These are phyloP conservation scores for Agaricales sp. DNA, from an alignment of 1,284 basidiomycete species.

Conservation along the genomic window DNA sequence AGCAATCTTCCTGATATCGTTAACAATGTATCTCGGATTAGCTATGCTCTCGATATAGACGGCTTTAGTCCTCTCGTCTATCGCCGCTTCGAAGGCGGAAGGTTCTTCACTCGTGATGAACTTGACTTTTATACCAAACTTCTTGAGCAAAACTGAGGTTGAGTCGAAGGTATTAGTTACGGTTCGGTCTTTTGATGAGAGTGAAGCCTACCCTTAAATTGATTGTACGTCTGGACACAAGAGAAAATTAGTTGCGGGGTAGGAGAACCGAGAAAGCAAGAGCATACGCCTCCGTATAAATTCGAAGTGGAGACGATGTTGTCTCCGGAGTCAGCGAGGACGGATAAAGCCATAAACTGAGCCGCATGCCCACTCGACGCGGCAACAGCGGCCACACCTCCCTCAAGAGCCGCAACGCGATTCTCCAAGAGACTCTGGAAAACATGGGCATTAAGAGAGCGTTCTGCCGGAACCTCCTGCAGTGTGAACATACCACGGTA, in stretches of 20 bases:
- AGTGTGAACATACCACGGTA: conserved; percentile 6
- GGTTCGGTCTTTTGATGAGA: neutral
- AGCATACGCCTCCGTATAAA: conserved; percentile 30
- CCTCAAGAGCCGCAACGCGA: conserved; percentile 57
- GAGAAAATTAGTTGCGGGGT: neutral
- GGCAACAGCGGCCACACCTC: conserved; percentile 56
- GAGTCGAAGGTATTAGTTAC: neutral
- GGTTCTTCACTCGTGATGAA: conserved; percentile 30
- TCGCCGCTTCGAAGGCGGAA: conserved; percentile 37
- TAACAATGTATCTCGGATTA: conserved; percentile 51
- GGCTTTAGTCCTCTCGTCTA: conserved; percentile 39
- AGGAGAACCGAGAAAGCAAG: neutral
- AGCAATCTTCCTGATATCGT: conserved; percentile 26
- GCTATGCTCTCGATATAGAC: conserved; percentile 52
- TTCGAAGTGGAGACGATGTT: conserved; percentile 39
- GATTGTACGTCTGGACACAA: conserved; percentile 43
- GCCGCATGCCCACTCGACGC: conserved; percentile 54
- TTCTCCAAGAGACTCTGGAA: conserved; percentile 53
- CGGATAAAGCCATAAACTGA: conserved; percentile 49
- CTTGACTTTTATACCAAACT: conserved; percentile 33
- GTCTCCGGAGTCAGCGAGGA: conserved; percentile 42
- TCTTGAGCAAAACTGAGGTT: conserved; percentile 17
- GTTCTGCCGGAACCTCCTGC: neutral
- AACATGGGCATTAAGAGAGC: neutral
- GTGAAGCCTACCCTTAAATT: conserved; percentile 37